A percentile compares a stretch with the other conserved stretches of the same genome.
Evolutionary conservation across 257 asterid genomes (phyloP).

Genomic region (Sherardia arvensis): DNA sequence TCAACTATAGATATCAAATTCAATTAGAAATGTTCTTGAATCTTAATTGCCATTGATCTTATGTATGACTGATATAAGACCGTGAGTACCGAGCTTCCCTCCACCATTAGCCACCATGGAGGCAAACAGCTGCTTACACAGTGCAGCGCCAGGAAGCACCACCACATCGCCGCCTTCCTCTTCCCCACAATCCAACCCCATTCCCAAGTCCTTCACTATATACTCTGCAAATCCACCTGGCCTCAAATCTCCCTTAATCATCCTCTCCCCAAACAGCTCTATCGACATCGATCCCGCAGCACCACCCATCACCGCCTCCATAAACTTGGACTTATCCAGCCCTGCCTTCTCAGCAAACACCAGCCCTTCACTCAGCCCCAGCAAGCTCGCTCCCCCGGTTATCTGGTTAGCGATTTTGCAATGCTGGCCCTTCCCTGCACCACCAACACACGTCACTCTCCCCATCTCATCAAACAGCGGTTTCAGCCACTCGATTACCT

Average conservation of each 20-base stretch:
- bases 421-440: conserved; percentile 77
- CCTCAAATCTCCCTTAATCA: conserved; percentile 62
- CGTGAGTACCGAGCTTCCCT: conserved; percentile 71
- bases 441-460: conserved; percentile 52
- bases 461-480: conserved; percentile 68
- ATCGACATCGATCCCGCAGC: conserved; percentile 81
- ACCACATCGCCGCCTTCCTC: conserved; percentile 34
- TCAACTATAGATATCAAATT: no score
- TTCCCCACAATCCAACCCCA: conserved; percentile 55
- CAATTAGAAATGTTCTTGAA: no score
- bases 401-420: conserved; percentile 83
- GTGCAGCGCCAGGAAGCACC: conserved; percentile 78
- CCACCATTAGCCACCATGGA: conserved; percentile 87
- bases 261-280: conserved; percentile 80
- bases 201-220: conserved; percentile 89
- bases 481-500: conserved; percentile 55
- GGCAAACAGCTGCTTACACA: conserved; percentile 66
- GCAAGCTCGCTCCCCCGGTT: conserved; percentile 45
- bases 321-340: conserved; percentile 43
- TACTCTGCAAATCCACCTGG: conserved; percentile 81
- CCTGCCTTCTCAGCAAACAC: conserved; percentile 76
- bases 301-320: conserved; percentile 78
- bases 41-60: conserved; percentile 63
- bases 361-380: conserved; percentile 87
- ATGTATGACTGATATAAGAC: conserved; percentile 60